phyloP scores from a whole-genome alignment of 208 protist genomes.

The Trypanosoma platydactyli region DNA sequence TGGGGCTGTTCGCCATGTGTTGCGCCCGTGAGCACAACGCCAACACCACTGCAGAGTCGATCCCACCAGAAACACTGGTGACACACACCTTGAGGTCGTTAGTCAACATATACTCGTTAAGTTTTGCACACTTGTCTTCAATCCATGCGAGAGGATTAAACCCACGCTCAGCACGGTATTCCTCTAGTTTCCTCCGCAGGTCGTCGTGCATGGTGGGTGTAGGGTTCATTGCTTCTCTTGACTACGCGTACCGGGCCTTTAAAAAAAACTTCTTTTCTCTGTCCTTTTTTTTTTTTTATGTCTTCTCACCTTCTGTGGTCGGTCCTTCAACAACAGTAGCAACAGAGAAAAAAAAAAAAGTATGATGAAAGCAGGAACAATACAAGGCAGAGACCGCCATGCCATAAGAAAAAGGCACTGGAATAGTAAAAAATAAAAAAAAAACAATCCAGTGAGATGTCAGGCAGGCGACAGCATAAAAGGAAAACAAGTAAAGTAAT shows the following conservation, averaged over 20 bases:
- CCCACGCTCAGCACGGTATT: conserved; percentile 59
- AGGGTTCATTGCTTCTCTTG: conserved; percentile 32
- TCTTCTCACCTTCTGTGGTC: neutral
- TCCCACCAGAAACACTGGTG: conserved; percentile 91
- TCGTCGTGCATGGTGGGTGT: conserved; percentile 61
- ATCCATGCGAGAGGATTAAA: conserved; percentile 89
- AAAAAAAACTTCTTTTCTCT: neutral
- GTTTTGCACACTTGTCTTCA: conserved; percentile 76
- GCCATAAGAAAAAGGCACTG: neutral
- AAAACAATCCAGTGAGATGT: neutral
- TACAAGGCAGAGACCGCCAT: conserved; percentile 17
- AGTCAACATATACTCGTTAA: conserved; percentile 93
- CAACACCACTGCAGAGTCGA: conserved; percentile 94
- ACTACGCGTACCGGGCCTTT: neutral
- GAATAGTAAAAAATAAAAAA: conserved; percentile 4
- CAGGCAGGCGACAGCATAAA: too few species aligned
- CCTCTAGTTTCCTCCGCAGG: conserved; percentile 56
- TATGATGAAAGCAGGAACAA: conserved; percentile 11
- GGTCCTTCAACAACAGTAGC: neutral
- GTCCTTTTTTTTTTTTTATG: neutral
- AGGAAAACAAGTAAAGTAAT: too few species aligned
- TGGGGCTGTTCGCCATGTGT: conserved; percentile 60
- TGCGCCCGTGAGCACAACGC: conserved; percentile 84
- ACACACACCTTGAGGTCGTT: conserved; percentile 88
- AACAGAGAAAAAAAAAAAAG: conserved; percentile 2